Evolutionary conservation across 1,139 yeast genomes (phyloP), one percentile per base, ranked within the genome.

Genomic region (Lodderomyces parapsilosis): DNA sequence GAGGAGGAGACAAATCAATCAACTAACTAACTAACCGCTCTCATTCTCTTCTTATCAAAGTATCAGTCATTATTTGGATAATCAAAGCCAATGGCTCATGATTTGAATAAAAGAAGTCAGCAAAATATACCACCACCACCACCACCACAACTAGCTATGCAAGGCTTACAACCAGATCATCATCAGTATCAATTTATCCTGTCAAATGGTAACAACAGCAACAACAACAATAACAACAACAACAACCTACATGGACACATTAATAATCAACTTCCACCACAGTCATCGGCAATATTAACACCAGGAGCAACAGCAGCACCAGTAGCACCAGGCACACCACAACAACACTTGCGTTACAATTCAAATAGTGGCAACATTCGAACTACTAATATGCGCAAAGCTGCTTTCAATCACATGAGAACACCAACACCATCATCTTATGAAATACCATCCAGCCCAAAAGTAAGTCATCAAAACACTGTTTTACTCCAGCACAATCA

Each of bases 341-440:
- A 42, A 19, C 49, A 42, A 20, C 40, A 38, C 10, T 20, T 24
- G 24, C 23, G 38, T 30, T 25, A 38, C 27, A 18, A 32, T 23
- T 27, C 40, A 39, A 35, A 31, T 38, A 17, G 40, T 36, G 31
- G 37, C 49, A 51, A 35, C 40, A 36, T 41, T 47, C 45, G 42
- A n/a, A n/a, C n/a, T 28, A 30, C 45, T 13, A 38, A 28, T 22
- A 37, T 22, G 14, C 46, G 49, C 24, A 47, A 49, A 36, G 44
- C 40, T 40, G 39, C 39, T 6, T 18, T 40, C 22, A 50, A 46
- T 14, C 49, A 45, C 20, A 57, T 53, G 46, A 68, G 67, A 43
- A 71, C 77, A 10, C 76, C 77, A 2, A 67, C 76, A 0, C 74
- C 74, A 14, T 64, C 74, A 13, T 55, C 70, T 11, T 71, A 68